Evolutionary conservation across 2,329 filamentous ascomycete species (phyloP).

Genomic region (Cordyceps farinosa): DNA sequence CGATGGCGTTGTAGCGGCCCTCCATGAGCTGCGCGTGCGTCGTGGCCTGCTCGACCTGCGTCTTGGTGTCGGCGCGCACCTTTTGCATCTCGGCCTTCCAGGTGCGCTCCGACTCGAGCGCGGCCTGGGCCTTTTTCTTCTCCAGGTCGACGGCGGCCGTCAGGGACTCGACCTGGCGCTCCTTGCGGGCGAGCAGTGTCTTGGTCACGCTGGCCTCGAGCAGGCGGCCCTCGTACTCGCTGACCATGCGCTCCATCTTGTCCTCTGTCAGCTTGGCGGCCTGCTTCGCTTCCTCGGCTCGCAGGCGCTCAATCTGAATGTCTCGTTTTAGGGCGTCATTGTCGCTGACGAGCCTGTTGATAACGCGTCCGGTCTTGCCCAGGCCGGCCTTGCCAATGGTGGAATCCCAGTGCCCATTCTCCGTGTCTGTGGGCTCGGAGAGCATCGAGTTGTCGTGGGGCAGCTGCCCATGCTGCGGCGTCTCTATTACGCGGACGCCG

Average conservation of each 20-base stretch:
- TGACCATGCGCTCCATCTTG: constrained; percentile 64
- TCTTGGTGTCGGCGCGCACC: constrained; percentile 54
- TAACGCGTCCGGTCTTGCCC: constrained; percentile 73
- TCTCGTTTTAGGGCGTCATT: constrained; percentile 76
- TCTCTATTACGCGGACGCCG: constrained; percentile 31
- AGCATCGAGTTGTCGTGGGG: constrained; percentile 26
- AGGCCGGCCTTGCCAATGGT: constrained; percentile 66
- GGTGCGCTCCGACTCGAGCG: constrained; percentile 55
- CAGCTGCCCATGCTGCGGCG: constrained; percentile 19
- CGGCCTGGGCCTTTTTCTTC: constrained; percentile 56
- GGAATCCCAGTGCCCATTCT: constrained; percentile 54
- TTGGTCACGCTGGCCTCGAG: constrained; percentile 70
- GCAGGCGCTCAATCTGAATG: constrained; percentile 60
- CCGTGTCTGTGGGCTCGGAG: constrained; percentile 34
- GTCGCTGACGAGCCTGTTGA: constrained; percentile 76
- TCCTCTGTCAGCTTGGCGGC: constrained; percentile 64
- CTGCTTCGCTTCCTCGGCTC: constrained; percentile 68
- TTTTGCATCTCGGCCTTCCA: constrained; percentile 65
- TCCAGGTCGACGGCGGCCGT: constrained; percentile 62
- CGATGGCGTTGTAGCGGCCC: constrained; percentile 65
- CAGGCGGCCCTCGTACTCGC: constrained; percentile 66
- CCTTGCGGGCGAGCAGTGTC: constrained; percentile 66
- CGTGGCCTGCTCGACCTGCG: constrained; percentile 63
- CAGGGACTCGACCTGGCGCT: constrained; percentile 69
- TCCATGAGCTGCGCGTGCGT: constrained; percentile 64